Base-by-base conservation (phyloP, 805 yeast species). In the Candida parachauliodes region DNA sequence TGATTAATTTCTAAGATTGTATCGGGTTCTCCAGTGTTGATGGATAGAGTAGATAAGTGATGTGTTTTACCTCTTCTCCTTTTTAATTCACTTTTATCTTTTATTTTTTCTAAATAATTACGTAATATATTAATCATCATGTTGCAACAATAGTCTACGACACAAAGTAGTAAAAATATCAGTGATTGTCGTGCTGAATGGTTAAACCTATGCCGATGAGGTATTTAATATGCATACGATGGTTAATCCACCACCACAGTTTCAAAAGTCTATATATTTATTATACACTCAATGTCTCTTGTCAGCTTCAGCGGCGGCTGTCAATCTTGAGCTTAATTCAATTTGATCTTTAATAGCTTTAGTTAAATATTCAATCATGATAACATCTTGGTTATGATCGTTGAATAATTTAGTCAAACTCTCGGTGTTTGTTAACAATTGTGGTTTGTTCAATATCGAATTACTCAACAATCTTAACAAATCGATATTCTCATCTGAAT, bases 301-400 rank as follows among this genome's bases (percentile, higher is more conserved):
- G 12, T 26, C 40, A 2, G 34, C 34, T 25, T 36, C 31, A 22
- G 40, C 28, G 6, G 35, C 28, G 2, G 34, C 77, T 33, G 87
- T 80, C 52, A 86, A 72, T 58, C 84, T 79, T 33, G 88, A 79
- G 52, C 88, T 78, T 54, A 83, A 70, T 57, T 83, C 89, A 46
- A 86, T 73, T 66, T 88, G 96, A 46, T 88, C 83, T 66, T 83
- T 85, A 50, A 88, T 79, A 39, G 93, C 84, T 48, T 82, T 79
- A 40, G 95, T 82, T 61, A 88, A 72, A 56, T 82, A 84, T 56
- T 85, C 91, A 45, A 88, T 75, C 79, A 87, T 77, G 44, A 84
- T 70, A 29, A 87, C 79, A 52, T 88, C 95, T 59, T 85, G 88
- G 55, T 81, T 70, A 57, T 85, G 88, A 25, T 76, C 71, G 55